A percentile compares a stretch with the other conserved stretches of the same genome.
phyloP scores from a whole-genome alignment of 1,284 basidiomycete species.

The Apiotrichum montevideense region DNA sequence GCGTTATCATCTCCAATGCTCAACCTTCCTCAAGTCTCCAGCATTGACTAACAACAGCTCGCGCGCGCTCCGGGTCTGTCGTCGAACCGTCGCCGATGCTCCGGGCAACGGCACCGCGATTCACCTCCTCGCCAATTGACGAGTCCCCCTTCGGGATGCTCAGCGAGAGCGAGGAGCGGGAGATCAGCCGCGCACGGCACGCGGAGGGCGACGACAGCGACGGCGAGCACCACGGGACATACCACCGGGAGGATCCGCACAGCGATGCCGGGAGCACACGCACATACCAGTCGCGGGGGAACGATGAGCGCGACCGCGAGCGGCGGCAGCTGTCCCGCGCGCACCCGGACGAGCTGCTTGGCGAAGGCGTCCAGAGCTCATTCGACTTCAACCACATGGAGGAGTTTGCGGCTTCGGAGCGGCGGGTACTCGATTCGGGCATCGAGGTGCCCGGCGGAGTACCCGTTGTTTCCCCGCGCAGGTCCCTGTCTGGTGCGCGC shows the following conservation, averaged over 20 bases:
- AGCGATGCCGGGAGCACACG: conserved; percentile 5
- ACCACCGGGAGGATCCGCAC: conserved; percentile 14
- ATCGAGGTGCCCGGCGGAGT: no score
- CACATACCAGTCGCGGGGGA: conserved; percentile 5
- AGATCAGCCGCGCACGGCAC: conserved; percentile 40
- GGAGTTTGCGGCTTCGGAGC: conserved; percentile 68
- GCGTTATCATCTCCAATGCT: not conserved
- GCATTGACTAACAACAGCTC: conserved; percentile 22
- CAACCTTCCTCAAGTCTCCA: not conserved
- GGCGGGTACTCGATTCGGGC: conserved; percentile 35
- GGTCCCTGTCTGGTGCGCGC: not conserved
- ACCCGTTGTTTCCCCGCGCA: no score
- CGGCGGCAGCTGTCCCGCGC: not conserved
- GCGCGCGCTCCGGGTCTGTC: conserved; percentile 40
- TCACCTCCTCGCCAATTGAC: conserved; percentile 39
- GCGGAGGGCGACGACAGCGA: conserved; percentile 11
- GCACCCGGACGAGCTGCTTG: not conserved
- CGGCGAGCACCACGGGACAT: conserved; percentile 5
- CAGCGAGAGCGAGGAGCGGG: conserved; percentile 44
- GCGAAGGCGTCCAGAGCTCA: conserved; percentile 26
- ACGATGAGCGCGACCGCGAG: not conserved
- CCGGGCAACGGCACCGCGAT: conserved; percentile 23
- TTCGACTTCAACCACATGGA: conserved; percentile 80
- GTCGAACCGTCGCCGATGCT: conserved; percentile 23
- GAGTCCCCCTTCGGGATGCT: conserved; percentile 45